Conservation (phyloP, 805 yeast species). For the Yamadazyma philogaea region DNA sequence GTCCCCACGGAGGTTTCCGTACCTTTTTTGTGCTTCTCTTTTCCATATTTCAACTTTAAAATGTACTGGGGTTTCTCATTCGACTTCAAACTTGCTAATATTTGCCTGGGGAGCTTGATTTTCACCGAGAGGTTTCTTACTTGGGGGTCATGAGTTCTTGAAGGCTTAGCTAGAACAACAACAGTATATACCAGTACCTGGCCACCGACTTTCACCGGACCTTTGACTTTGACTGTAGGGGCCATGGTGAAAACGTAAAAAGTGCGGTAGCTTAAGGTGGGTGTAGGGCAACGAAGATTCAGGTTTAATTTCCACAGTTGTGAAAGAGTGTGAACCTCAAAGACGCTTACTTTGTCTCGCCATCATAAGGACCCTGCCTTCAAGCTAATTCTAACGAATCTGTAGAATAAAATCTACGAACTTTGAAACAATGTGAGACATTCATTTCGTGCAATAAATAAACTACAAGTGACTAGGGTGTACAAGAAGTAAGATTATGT, state of each 20-base stretch:
- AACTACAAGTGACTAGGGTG: not conserved
- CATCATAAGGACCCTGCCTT: too few relatives aligned
- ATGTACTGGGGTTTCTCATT: not conserved
- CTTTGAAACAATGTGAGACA: not conserved
- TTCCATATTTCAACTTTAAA: constrained; percentile 4
- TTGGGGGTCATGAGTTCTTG: not conserved
- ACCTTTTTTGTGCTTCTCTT: not conserved
- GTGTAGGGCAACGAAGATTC: not conserved
- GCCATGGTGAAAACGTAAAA: constrained; percentile 4
- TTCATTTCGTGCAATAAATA: not conserved
- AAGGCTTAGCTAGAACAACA: not conserved
- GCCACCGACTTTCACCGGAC: not conserved
- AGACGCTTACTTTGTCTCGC: too few relatives aligned
- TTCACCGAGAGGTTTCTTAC: constrained; percentile 1
- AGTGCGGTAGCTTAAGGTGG: not conserved
- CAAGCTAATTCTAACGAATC: too few relatives aligned
- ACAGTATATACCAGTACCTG: not conserved
- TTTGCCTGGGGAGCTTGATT: constrained; percentile 2
- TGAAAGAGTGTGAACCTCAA: too few relatives aligned
- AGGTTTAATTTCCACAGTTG: too few relatives aligned
- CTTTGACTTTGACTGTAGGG: constrained; percentile 2
- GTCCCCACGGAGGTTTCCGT: not conserved
- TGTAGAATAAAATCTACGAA: not conserved
- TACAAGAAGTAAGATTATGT: too few relatives aligned
- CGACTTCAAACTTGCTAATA: not conserved